A percentile compares a stretch with the other conserved stretches of the same genome.
Conservation (phyloP, 2,329 filamentous ascomycete species). For the Dactylella cylindrospora region DNA sequence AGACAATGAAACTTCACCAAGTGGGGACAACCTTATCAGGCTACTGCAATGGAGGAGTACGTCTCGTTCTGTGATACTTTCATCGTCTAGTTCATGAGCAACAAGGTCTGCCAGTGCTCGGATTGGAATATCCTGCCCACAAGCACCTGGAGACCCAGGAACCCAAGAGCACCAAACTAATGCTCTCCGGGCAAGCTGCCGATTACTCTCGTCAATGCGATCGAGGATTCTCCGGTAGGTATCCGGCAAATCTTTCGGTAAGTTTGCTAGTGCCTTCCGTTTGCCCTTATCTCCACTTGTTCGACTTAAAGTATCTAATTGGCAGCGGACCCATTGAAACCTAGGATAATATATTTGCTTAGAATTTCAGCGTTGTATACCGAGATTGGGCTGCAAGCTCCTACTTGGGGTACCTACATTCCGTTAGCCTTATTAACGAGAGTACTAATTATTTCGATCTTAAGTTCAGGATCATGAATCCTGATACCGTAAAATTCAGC, state of each 20-base stretch:
- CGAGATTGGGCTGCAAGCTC: too few species aligned
- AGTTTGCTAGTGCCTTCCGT: background rate
- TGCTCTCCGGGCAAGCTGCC: background rate
- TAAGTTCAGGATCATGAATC: constrained; percentile 7
- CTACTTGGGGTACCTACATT: too few species aligned
- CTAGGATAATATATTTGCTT: background rate
- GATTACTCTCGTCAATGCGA: constrained; percentile 1
- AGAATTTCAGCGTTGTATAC: too few species aligned
- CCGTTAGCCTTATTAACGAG: constrained; percentile 9
- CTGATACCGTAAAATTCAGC: constrained; percentile 17
- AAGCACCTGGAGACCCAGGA: too few species aligned
- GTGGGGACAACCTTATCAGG: constrained; percentile 3
- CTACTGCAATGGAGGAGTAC: constrained; percentile 3
- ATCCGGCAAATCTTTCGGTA: constrained; percentile 18
- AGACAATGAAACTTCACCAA: background rate
- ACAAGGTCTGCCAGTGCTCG: background rate
- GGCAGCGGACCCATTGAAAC: constrained; percentile 22
- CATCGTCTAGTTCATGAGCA: background rate
- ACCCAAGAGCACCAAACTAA: background rate
- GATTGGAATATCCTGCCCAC: background rate
- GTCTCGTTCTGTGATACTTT: constrained; percentile 6
- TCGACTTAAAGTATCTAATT: constrained; percentile 16
- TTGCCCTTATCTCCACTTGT: constrained; percentile 11
- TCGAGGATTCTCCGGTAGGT: constrained; percentile 12
- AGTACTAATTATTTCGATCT: constrained; percentile 4